phyloP scores from a whole-genome alignment of 2,329 filamentous ascomycete genomes.

The Cercospora sp. region DNA sequence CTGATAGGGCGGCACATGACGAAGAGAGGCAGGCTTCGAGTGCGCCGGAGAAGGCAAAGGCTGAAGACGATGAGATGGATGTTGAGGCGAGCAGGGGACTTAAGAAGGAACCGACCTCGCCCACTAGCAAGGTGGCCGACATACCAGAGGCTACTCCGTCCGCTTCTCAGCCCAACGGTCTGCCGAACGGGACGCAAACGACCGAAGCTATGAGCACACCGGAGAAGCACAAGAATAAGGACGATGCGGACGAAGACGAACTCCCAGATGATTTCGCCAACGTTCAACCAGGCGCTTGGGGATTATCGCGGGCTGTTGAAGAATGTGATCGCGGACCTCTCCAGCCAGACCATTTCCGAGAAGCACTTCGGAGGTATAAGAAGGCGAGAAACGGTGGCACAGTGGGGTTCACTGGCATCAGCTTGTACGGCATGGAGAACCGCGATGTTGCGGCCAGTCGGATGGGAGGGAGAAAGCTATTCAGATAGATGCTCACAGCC shows the following conservation, averaged over 20 bases:
- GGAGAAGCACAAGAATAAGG: conserved; percentile 7
- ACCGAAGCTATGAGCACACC: conserved; percentile 16
- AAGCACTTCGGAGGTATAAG: conserved; percentile 70
- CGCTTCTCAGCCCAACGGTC: conserved; percentile 1
- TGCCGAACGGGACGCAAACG: conserved; percentile 17
- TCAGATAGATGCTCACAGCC: conserved; percentile 38
- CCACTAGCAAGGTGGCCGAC: conserved; percentile 12
- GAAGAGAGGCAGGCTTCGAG: conserved; percentile 17
- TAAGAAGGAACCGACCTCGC: conserved; percentile 11
- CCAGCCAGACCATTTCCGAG: conserved; percentile 71
- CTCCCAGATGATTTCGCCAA: conserved; percentile 23
- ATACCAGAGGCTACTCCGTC: conserved; percentile 7
- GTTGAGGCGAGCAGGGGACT: conserved; percentile 12
- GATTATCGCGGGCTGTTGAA: conserved; percentile 30
- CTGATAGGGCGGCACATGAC: conserved; percentile 38
- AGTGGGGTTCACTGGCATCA: conserved; percentile 52
- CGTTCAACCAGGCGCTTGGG: conserved; percentile 31
- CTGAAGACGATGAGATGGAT: neutral
- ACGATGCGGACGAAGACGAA: conserved; percentile 9
- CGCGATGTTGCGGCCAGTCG: conserved; percentile 42
- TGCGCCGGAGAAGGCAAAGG: conserved; percentile 1
- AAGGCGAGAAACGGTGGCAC: conserved; percentile 62
- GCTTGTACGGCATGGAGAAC: conserved; percentile 49
- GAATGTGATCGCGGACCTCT: conserved; percentile 57
- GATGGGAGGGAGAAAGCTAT: conserved; percentile 49